Evolutionary conservation across 2,329 filamentous ascomycete genomes (phyloP).

Genomic region (Cytospora schulzeri): DNA sequence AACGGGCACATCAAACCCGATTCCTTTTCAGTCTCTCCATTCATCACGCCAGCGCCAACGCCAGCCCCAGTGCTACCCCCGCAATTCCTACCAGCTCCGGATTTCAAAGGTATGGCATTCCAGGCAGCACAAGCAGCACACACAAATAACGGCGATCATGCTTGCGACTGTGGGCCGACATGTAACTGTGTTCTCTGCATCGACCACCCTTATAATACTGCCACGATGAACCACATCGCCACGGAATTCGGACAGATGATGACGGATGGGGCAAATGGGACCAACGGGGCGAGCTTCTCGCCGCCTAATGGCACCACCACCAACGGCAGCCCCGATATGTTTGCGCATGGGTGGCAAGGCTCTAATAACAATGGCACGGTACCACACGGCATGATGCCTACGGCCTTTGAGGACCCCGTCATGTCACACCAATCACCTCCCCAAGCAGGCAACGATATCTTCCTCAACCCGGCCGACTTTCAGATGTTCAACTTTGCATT

Average conservation of each 20-base stretch:
- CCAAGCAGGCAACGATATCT: slow-evolving; percentile 24
- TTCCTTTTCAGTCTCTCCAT: slow-evolving; percentile 30
- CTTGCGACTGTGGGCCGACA: slow-evolving; percentile 65
- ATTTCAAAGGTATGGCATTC: slow-evolving; percentile 44
- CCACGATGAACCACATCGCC: slow-evolving; percentile 49
- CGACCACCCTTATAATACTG: slow-evolving; percentile 67
- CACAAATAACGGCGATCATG: slow-evolving; percentile 36
- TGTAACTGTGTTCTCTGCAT: slow-evolving; percentile 71
- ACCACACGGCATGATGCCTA: slow-evolving; percentile 23
- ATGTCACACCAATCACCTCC: slow-evolving; percentile 23
- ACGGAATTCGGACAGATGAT: slow-evolving; percentile 28
- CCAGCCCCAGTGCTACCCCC: slow-evolving; percentile 31
- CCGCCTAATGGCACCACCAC: background rate
- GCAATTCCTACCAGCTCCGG: slow-evolving; percentile 40
- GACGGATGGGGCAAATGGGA: slow-evolving; percentile 37
- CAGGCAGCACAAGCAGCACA: slow-evolving; percentile 25
- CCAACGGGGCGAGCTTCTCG: slow-evolving; percentile 21
- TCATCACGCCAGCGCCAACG: background rate
- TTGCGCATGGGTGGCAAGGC: slow-evolving; percentile 20
- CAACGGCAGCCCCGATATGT: slow-evolving; percentile 28
- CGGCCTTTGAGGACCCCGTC: slow-evolving; percentile 10
- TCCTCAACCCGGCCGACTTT: slow-evolving; percentile 29
- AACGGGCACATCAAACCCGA: slow-evolving; percentile 30
- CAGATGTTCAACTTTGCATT: slow-evolving; percentile 28
- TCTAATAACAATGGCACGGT: slow-evolving; percentile 17